phyloP scores from a whole-genome alignment of 306 rosid genomes.

The Begonia fuchsioides region DNA sequence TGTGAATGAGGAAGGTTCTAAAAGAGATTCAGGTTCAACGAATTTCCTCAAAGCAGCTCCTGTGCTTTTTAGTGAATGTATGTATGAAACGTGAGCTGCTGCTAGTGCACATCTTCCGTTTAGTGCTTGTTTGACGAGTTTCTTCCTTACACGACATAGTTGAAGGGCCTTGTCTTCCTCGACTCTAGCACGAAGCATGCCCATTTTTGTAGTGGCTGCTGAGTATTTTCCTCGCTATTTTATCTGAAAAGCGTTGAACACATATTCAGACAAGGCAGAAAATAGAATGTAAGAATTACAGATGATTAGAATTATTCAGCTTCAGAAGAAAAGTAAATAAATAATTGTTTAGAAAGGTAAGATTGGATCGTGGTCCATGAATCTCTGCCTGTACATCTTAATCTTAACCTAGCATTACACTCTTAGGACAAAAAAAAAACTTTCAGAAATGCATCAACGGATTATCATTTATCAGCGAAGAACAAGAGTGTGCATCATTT shows the following conservation, averaged over 20 bases:
- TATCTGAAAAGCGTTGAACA: slow-evolving; percentile 19
- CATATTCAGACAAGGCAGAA: slow-evolving; percentile 12
- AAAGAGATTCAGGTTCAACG: slow-evolving; percentile 53
- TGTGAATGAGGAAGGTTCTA: slow-evolving; percentile 60
- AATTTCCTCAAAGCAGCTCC: slow-evolving; percentile 67
- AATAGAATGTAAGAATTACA: not conserved
- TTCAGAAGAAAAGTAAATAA: no score
- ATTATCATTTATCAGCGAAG: no score
- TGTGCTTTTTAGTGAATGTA: slow-evolving; percentile 56
- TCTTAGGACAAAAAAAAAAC: no score
- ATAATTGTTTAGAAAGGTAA: no score
- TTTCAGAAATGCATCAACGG: no score
- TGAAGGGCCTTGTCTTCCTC: slow-evolving; percentile 83
- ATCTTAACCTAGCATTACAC: no score
- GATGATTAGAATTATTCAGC: no score
- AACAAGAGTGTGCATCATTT: no score
- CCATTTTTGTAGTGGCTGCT: slow-evolving; percentile 35
- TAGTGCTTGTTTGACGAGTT: slow-evolving; percentile 79
- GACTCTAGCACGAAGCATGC: slow-evolving; percentile 55
- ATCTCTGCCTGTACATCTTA: no score
- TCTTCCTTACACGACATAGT: slow-evolving; percentile 84
- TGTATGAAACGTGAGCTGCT: slow-evolving; percentile 65
- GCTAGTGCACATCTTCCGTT: slow-evolving; percentile 90
- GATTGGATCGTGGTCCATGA: no score
- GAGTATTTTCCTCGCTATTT: slow-evolving; percentile 15